Conservation (phyloP, 148 eudicot genomes). For the Chenopodium album region DNA sequence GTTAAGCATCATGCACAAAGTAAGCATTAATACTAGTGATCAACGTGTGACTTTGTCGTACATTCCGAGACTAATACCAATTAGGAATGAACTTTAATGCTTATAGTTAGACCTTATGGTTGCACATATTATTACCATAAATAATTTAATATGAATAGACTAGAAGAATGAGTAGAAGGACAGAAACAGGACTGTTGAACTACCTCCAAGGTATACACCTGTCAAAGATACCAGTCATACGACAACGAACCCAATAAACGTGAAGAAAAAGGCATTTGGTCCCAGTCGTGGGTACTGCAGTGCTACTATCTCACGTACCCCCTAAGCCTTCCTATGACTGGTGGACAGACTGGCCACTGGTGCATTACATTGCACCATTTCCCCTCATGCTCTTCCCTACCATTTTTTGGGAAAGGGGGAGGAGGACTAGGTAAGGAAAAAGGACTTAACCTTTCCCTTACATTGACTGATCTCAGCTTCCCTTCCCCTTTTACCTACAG, state of each 20-base stretch:
- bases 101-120: no score
- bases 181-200: background rate
- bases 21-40: no score
- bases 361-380: background rate
- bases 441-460: background rate
- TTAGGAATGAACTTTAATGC: no score
- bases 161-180: background rate
- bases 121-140: no score
- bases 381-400: background rate
- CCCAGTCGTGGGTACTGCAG: background rate
- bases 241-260: background rate
- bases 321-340: background rate
- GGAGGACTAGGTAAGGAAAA: background rate
- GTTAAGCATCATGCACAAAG: no score
- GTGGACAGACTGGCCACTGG: background rate
- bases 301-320: background rate
- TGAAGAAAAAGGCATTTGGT: background rate
- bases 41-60: no score
- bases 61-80: no score
- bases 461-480: background rate
- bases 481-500: background rate
- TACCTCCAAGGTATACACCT: background rate
- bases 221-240: background rate
- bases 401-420: background rate
- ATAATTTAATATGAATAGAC: background rate